A percentile compares a stretch with the other conserved stretches of the same genome.
phyloP scores from a whole-genome alignment of 2,329 filamentous ascomycete genomes.

The Verticillium dahliae region DNA sequence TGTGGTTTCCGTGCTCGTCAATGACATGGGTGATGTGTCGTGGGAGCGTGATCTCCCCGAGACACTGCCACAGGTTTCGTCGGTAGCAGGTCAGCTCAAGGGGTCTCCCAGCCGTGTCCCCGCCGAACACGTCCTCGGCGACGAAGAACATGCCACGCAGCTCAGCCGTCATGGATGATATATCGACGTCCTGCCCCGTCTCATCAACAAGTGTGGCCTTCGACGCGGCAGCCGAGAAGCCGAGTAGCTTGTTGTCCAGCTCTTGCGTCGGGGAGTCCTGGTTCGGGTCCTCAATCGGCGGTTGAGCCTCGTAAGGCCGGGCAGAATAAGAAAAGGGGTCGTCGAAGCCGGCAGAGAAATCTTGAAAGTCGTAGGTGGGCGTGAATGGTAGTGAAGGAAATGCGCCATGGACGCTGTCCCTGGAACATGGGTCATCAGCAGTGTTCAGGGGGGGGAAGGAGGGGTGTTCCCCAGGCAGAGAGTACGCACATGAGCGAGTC shows the following conservation, averaged over 20 bases:
- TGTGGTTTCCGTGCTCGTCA: constrained; percentile 69
- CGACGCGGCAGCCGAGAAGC: constrained; percentile 60
- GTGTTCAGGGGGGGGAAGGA: not conserved
- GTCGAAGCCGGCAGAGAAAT: constrained; percentile 56
- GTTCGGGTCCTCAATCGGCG: constrained; percentile 34
- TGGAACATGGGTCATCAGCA: constrained; percentile 12
- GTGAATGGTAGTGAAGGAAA: constrained; percentile 45
- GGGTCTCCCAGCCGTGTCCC: constrained; percentile 49
- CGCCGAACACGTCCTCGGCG: constrained; percentile 70
- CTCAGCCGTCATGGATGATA: constrained; percentile 61
- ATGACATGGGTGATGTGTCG: constrained; percentile 61
- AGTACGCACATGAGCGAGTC: constrained; percentile 47
- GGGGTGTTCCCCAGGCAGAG: not conserved
- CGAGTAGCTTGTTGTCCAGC: constrained; percentile 65
- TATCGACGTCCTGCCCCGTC: constrained; percentile 53
- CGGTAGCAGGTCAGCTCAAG: constrained; percentile 91
- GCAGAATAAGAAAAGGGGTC: constrained; percentile 57
- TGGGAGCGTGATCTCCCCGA: constrained; percentile 78
- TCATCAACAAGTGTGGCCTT: constrained; percentile 61
- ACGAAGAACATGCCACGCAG: constrained; percentile 86
- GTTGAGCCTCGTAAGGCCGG: constrained; percentile 37
- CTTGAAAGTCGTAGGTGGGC: constrained; percentile 54
- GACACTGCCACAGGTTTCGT: constrained; percentile 91
- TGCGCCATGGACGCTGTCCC: constrained; percentile 34
- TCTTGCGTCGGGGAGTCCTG: constrained; percentile 47